Percentiles rank a stretch among this genome's conserved stretches.
Evolutionary conservation across 768 basidiomycete genomes (phyloP).

Genomic region (Lentinula sp.): DNA sequence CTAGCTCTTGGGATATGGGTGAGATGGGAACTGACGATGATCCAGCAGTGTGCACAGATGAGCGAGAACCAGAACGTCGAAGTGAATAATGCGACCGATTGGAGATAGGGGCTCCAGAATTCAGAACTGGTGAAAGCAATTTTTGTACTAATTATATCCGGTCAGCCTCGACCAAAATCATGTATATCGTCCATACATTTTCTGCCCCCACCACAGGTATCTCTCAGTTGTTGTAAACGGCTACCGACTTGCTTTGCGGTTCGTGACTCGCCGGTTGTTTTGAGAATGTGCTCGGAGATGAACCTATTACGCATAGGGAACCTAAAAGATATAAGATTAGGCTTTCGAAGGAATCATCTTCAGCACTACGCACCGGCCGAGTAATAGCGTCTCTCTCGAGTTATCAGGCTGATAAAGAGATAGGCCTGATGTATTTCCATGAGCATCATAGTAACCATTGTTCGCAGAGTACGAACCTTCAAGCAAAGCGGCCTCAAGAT

Average conservation of each 20-base stretch:
- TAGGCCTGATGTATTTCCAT: slow-evolving; percentile 41
- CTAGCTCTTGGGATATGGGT: not conserved
- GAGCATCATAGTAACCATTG: not conserved
- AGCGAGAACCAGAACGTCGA: slow-evolving; percentile 12
- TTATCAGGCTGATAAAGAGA: slow-evolving; percentile 69
- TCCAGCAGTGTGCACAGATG: slow-evolving; percentile 21
- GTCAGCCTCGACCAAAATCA: not conserved
- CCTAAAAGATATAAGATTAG: not conserved
- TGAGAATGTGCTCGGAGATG: slow-evolving; percentile 72
- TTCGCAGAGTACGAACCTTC: slow-evolving; percentile 44
- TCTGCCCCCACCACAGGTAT: slow-evolving; percentile 62
- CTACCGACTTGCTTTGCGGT: slow-evolving; percentile 79
- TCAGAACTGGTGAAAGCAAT: slow-evolving; percentile 9
- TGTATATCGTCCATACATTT: slow-evolving; percentile 42
- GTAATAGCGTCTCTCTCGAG: slow-evolving; percentile 63
- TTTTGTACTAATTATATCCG: slow-evolving; percentile 4
- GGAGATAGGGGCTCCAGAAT: not conserved
- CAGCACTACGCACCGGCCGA: slow-evolving; percentile 37
- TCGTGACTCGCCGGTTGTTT: slow-evolving; percentile 61
- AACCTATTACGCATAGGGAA: slow-evolving; percentile 79
- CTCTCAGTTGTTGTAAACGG: slow-evolving; percentile 71
- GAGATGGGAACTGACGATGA: slow-evolving; percentile 14
- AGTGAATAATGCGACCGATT: slow-evolving; percentile 15
- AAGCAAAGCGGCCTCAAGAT: slow-evolving; percentile 71
- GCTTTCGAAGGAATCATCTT: not conserved